Evolutionary conservation across 805 yeast species (phyloP), one percentile per base, ranked within the genome.

Genomic region (Monosporozyma aerobia): DNA sequence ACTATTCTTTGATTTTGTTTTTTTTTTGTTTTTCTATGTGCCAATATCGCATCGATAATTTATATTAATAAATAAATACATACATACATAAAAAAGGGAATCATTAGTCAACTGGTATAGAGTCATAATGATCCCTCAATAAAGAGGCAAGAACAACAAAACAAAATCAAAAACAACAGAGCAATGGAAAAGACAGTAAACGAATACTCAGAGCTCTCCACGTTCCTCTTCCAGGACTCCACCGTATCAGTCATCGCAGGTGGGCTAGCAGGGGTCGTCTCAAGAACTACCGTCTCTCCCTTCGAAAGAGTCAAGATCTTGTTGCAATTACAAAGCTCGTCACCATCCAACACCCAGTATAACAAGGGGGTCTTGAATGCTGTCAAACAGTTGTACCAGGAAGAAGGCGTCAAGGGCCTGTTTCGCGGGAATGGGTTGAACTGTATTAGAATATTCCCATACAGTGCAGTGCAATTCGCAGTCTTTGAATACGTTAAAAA

Each of bases 221-320:
- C 10, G 22, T 23, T 43, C 23, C 45, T 22, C 25, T 43, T 43
- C 13, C 30, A 43, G 13, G 45, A 43, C 29, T 43, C 45, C 9
- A 51, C 48, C 32, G 47, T 51, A 25, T 52, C 56, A 2, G 75
- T 86, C 40, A 54, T 85, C 8, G 77, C 87, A 5, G 95, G 95
- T 14, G 94, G 94, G 6, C 61, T 82, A 8, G 92, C 84, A 2
- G 95, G 95, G 16, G 89, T 89, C 0, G 73, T 85, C 0, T 87
- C 96, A 1, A 75, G 98, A 51, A 92, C 98, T 0, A 88, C 86
- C 1, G 97, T 90, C 5, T 87, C 97, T 11, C 99, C 99, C 1
- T 82, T 92, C 69, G 99, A 92, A 68, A 75, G 99, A 59, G 95
- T 94, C 59, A 92, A 92, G 69, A 94, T 94, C 56, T 69, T 92